A percentile compares a stretch with the other conserved stretches of the same genome.
These are phyloP conservation scores for Diplodia mutila DNA, from an alignment of 2,329 filamentous ascomycete species.

Conservation along the genomic window DNA sequence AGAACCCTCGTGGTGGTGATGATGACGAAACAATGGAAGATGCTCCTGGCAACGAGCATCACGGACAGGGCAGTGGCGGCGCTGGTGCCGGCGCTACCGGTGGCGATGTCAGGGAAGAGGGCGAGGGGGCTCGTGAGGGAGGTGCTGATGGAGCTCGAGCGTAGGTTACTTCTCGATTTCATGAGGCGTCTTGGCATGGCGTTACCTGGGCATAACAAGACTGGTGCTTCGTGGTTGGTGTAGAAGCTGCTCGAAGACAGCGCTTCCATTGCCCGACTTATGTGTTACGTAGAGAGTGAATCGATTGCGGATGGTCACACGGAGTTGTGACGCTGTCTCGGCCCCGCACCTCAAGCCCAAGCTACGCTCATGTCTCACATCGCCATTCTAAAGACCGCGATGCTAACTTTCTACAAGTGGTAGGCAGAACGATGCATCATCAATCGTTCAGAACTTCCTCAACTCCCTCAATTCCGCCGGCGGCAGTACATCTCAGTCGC, in stretches of 20 bases:
- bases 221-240: constrained; percentile 1
- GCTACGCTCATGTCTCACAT: neutral
- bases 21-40: constrained; percentile 69
- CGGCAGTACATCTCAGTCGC: constrained; percentile 45
- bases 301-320: constrained; percentile 13
- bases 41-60: constrained; percentile 48
- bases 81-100: constrained; percentile 86
- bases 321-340: neutral
- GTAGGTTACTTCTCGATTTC: constrained; percentile 71
- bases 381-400: neutral
- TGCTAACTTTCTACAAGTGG: constrained; percentile 17
- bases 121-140: constrained; percentile 83
- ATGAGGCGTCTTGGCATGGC: constrained; percentile 26
- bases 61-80: constrained; percentile 65
- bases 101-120: constrained; percentile 89
- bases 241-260: constrained; percentile 4
- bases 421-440: constrained; percentile 64
- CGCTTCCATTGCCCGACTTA: neutral
- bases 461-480: constrained; percentile 71
- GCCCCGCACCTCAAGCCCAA: constrained; percentile 18
- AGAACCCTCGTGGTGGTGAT: constrained; percentile 59
- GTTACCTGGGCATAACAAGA: constrained; percentile 23
- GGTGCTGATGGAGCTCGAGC: constrained; percentile 97
- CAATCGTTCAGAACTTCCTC: constrained; percentile 85
- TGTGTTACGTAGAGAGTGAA: constrained; percentile 24